phyloP scores from a whole-genome alignment of 2,329 filamentous ascomycete species.

The Aspergillus sp. region DNA sequence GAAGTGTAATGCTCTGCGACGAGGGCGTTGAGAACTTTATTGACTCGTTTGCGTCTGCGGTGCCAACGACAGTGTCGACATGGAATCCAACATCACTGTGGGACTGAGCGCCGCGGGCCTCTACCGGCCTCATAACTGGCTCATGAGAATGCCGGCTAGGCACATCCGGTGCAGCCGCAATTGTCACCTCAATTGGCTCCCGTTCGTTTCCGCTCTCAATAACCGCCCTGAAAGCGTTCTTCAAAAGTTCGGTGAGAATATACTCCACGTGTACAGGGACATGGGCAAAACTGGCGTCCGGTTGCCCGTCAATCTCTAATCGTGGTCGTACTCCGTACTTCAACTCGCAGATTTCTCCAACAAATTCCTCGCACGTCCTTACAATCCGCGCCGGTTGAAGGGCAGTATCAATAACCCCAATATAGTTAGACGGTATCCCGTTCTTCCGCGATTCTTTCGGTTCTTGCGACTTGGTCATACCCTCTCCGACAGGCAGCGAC shows the following conservation, averaged over 20 bases:
- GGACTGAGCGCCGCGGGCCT: conserved; percentile 11
- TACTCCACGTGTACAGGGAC: conserved; percentile 97
- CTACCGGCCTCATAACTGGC: conserved; percentile 25
- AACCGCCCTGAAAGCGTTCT: conserved; percentile 93
- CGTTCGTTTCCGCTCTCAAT: conserved; percentile 78
- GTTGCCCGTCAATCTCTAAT: conserved; percentile 79
- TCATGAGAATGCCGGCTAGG: conserved; percentile 44
- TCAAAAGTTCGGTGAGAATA: conserved; percentile 92
- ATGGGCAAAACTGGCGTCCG: conserved; percentile 85
- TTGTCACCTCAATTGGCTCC: conserved; percentile 87
- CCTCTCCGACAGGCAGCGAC: conserved; percentile 68
- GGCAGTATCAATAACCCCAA: conserved; percentile 92
- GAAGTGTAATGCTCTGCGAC: conserved; percentile 83
- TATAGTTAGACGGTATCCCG: conserved; percentile 60
- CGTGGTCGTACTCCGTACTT: conserved; percentile 87
- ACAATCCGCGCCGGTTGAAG: conserved; percentile 79
- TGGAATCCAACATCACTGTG: conserved; percentile 34
- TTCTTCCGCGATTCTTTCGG: conserved; percentile 18
- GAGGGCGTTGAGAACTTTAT: conserved; percentile 41
- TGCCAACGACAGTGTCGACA: conserved; percentile 27
- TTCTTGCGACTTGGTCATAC: conserved; percentile 29
- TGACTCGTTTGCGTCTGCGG: conserved; percentile 32
- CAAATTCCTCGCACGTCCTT: conserved; percentile 81
- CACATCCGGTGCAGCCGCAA: conserved; percentile 67
- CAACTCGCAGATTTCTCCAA: conserved; percentile 93